Conservation (phyloP, 108 stramenopile genomes). For the Cylindrotheca closterium region DNA sequence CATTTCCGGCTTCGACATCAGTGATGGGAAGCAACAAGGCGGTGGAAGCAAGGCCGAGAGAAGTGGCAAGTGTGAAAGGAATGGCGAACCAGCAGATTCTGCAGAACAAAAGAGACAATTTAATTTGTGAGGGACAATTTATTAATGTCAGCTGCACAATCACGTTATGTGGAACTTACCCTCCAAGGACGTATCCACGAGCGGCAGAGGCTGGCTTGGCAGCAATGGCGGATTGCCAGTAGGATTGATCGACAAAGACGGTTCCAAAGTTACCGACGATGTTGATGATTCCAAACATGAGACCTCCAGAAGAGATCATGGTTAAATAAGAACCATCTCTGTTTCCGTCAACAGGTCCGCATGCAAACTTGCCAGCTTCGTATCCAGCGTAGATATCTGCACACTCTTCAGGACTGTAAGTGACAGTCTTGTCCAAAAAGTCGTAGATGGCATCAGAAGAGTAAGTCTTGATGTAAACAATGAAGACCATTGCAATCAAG, state of each 20-base stretch:
- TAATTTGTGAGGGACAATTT: background rate
- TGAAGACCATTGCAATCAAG: conserved; percentile 81
- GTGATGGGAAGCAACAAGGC: conserved; percentile 91
- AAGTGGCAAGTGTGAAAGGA: conserved; percentile 90
- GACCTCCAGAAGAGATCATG: conserved; percentile 82
- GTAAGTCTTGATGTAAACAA: conserved; percentile 74
- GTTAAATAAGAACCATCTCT: conserved; percentile 87
- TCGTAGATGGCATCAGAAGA: conserved; percentile 64
- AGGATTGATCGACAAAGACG: conserved; percentile 92
- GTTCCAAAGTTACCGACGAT: conserved; percentile 96
- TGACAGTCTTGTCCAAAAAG: conserved; percentile 52
- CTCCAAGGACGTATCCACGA: conserved; percentile 92
- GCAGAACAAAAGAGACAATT: background rate
- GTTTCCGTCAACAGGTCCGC: conserved; percentile 86
- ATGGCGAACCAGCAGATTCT: conserved; percentile 91
- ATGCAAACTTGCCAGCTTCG: conserved; percentile 47
- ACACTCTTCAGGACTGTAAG: conserved; percentile 64
- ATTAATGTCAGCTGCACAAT: too few relatives aligned
- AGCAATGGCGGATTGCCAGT: conserved; percentile 96
- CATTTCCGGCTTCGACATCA: conserved; percentile 72
- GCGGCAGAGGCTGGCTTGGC: conserved; percentile 79
- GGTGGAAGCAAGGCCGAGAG: conserved; percentile 81
- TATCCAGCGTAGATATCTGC: conserved; percentile 46
- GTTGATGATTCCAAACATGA: conserved; percentile 95
- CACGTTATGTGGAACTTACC: conserved; percentile 31